Evolutionary conservation across 768 basidiomycete species (phyloP).

Genomic region (Psilocybe sp.): DNA sequence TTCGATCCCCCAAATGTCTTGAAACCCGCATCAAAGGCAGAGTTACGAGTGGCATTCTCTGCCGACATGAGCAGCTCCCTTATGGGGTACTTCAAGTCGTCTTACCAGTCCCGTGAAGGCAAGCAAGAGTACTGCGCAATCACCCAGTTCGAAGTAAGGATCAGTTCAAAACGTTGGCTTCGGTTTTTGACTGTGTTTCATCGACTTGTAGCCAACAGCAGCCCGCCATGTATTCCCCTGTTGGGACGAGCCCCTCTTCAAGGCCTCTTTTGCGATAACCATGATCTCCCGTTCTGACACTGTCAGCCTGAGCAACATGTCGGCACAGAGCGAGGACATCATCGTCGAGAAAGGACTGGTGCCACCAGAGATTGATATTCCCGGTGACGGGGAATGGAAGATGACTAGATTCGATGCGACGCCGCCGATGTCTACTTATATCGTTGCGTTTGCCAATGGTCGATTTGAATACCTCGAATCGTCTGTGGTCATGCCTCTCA

Average conservation of each 20-base stretch:
- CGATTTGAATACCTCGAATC: constrained; percentile 70
- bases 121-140: constrained; percentile 68
- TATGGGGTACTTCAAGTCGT: constrained; percentile 80
- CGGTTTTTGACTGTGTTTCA: neutral
- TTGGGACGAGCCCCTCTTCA: constrained; percentile 92
- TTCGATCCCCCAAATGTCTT: constrained; percentile 56
- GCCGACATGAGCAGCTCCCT: constrained; percentile 65
- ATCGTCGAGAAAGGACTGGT: constrained; percentile 21
- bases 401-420: constrained; percentile 78
- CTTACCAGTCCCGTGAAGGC: constrained; percentile 54
- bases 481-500: constrained; percentile 75
- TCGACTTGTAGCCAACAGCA: constrained; percentile 66
- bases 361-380: constrained; percentile 33
- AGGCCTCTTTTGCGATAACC: constrained; percentile 76
- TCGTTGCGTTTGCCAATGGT: constrained; percentile 86
- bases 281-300: constrained; percentile 77
- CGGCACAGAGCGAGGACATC: constrained; percentile 57
- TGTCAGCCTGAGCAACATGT: constrained; percentile 86
- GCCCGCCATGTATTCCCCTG: constrained; percentile 83
- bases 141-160: constrained; percentile 81
- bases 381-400: constrained; percentile 63
- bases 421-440: constrained; percentile 86
- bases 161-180: neutral
- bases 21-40: constrained; percentile 66
- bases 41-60: constrained; percentile 65